These are phyloP conservation scores for Pterocarpus santalinus DNA, from an alignment of 306 rosid genomes.

Conservation along the genomic window DNA sequence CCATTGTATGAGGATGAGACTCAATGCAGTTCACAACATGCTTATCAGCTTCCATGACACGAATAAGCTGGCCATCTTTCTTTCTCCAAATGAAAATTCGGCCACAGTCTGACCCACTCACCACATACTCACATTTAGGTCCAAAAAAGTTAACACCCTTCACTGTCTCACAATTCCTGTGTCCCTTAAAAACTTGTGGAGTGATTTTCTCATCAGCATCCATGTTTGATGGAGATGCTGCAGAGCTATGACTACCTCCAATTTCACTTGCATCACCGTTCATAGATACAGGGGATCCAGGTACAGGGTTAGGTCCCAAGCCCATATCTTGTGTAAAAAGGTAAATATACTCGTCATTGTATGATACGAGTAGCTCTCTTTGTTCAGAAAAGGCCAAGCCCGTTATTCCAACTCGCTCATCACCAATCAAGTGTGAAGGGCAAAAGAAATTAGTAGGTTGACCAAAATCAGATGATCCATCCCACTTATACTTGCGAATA, in stretches of 20 bases:
- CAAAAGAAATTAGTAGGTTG: slow-evolving; percentile 76
- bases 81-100: slow-evolving; percentile 94
- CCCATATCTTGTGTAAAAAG: slow-evolving; percentile 91
- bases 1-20: slow-evolving; percentile 87
- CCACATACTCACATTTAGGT: slow-evolving; percentile 89
- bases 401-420: slow-evolving; percentile 78
- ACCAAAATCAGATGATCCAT: slow-evolving; percentile 78
- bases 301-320: slow-evolving; percentile 70
- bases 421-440: slow-evolving; percentile 76
- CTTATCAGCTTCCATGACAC: slow-evolving; percentile 92
- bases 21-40: slow-evolving; percentile 90
- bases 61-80: slow-evolving; percentile 85
- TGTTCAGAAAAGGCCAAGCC: slow-evolving; percentile 97
- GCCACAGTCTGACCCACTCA: slow-evolving; percentile 98
- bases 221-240: slow-evolving; percentile 52
- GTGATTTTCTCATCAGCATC: slow-evolving; percentile 54
- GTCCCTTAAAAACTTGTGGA: slow-evolving; percentile 91
- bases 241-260: slow-evolving; percentile 52
- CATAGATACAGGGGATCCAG: slow-evolving; percentile 56
- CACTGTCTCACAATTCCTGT: slow-evolving; percentile 78
- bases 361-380: slow-evolving; percentile 91
- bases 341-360: slow-evolving; percentile 79
- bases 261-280: slow-evolving; percentile 70
- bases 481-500: slow-evolving; percentile 85
- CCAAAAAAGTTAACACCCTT: slow-evolving; percentile 96